Evolutionary conservation across 805 yeast species (phyloP).

Genomic region (Nematodospora valgi): DNA sequence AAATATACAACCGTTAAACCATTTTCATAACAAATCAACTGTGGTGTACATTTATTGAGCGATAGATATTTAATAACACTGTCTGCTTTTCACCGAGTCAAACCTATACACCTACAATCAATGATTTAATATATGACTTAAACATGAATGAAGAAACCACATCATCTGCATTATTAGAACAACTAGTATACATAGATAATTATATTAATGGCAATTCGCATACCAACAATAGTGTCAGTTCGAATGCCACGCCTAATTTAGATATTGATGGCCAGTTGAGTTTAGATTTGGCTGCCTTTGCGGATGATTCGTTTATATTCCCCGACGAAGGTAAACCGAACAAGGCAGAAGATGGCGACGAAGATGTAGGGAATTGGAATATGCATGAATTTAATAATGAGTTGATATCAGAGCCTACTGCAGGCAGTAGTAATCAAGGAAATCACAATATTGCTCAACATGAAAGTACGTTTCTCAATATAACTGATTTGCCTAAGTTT

Average conservation of each 20-base stretch:
- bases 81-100: too few relatives aligned
- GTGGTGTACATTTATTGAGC: too few relatives aligned
- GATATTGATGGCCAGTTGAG: constrained; percentile 40
- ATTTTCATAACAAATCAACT: too few relatives aligned
- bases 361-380: constrained; percentile 6
- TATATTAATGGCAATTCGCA: constrained; percentile 47
- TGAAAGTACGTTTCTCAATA: constrained; percentile 6
- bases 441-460: neutral
- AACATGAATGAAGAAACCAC: constrained; percentile 20
- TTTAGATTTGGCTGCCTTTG: constrained; percentile 73
- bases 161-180: constrained; percentile 57
- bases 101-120: too few relatives aligned
- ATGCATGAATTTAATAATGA: constrained; percentile 1
- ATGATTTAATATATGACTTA: too few relatives aligned
- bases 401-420: too few relatives aligned
- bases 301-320: constrained; percentile 74
- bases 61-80: too few relatives aligned
- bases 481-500: constrained; percentile 48
- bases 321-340: constrained; percentile 78
- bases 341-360: constrained; percentile 14
- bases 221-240: constrained; percentile 28
- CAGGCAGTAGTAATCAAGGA: neutral
- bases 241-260: constrained; percentile 31
- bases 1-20: too few relatives aligned
- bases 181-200: constrained; percentile 75